Conservation (phyloP, 331 rosid species). For the Rhamnella rubrinervis region DNA sequence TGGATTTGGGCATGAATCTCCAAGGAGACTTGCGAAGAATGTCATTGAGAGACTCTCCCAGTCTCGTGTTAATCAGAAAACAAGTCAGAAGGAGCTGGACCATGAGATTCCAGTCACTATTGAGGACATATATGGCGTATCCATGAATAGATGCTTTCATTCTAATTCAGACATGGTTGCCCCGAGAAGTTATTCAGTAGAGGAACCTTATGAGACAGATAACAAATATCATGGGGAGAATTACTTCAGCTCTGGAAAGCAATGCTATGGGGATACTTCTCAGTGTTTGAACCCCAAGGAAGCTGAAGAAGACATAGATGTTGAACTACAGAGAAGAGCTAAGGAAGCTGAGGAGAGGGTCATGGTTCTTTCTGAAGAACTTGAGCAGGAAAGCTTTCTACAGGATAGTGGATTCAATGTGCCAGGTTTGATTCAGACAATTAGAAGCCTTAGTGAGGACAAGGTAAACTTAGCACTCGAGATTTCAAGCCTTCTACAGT, state of each 20-base stretch:
- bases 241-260: slow-evolving; percentile 29
- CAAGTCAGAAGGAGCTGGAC: slow-evolving; percentile 45
- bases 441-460: slow-evolving; percentile 62
- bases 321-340: slow-evolving; percentile 55
- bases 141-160: slow-evolving; percentile 44
- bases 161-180: slow-evolving; percentile 46
- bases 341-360: slow-evolving; percentile 82
- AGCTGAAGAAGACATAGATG: slow-evolving; percentile 53
- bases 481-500: slow-evolving; percentile 72
- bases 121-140: slow-evolving; percentile 65
- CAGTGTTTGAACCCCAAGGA: slow-evolving; percentile 45
- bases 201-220: slow-evolving; percentile 44
- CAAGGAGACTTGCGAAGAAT: slow-evolving; percentile 78
- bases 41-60: slow-evolving; percentile 87
- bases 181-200: slow-evolving; percentile 38
- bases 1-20: slow-evolving; percentile 72
- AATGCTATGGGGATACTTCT: slow-evolving; percentile 25
- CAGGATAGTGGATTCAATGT: slow-evolving; percentile 57
- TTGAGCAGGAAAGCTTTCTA: slow-evolving; percentile 65
- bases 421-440: slow-evolving; percentile 56
- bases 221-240: slow-evolving; percentile 45
- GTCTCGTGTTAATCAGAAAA: slow-evolving; percentile 45
- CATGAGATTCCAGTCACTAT: slow-evolving; percentile 67
- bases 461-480: slow-evolving; percentile 69
- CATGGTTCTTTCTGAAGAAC: slow-evolving; percentile 55